Base-by-base conservation (phyloP, 257 asterid genomes). In the Primulina huaijiensis region DNA sequence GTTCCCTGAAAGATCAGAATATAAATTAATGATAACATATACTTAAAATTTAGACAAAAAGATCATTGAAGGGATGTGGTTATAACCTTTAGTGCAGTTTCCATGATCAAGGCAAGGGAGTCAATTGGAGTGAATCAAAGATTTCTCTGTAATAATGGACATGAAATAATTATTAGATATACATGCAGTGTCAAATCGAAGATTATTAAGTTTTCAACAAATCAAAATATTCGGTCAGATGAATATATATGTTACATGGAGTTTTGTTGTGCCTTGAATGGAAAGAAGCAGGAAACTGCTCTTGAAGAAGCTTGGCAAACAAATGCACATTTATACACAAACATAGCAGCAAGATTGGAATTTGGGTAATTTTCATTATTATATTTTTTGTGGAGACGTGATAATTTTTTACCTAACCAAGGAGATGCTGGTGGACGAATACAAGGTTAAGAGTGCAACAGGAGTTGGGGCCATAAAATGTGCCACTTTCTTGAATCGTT, bases 71-170 rank as follows among this genome's bases (percentile, higher is more conserved):
- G 33, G 14, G 11, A 46, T 30, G 30, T 6, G n/a, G 7, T 20
- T 35, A 23, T 1, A 40, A 88, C 92, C 85, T 70, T 73, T 33
- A 69, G 67, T 61, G 71, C 53, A 60, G 72, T 70, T 62, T 74
- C 73, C 79, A 75, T 77, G 60, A 70, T 79, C 76, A 69, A 3
- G 66, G 60, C 55, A 46, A 70, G 72, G n/a, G 61, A 46, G 75
- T 72, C 82, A 78, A 66, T 75, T 66, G 83, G 72, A 67, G 84
- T 61, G 81, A 79, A 31, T 82, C 77, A 72, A 85, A 78, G 65
- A 77, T 72, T 67, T 71, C 83, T 77, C 92, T 88, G 88, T 79
- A 82, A 74, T 43, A 63, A 27, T 64, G 23, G 57, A 20, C 52
- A 33, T 23, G 8, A 64, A 29, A 20, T 8, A 30, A 14, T 34